Conservation (phyloP, 148 eudicot genomes). For the Silene latifolia region DNA sequence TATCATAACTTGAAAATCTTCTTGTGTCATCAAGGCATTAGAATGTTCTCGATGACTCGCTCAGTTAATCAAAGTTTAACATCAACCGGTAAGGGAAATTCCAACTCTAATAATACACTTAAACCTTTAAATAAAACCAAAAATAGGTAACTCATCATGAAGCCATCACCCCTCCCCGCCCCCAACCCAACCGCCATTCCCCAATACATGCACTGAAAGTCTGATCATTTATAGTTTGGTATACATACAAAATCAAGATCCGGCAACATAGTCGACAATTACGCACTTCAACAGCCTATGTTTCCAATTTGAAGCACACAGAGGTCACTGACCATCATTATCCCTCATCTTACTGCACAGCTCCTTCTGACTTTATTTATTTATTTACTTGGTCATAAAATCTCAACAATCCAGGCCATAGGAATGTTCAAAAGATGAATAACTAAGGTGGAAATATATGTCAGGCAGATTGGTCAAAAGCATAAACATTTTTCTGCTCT, state of each 20-base stretch:
- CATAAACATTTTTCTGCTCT: too few relatives aligned
- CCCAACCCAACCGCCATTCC: too few relatives aligned
- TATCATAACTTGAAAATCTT: background rate
- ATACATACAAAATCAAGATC: background rate
- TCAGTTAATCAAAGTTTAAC: background rate
- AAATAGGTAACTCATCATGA: background rate
- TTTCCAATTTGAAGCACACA: background rate
- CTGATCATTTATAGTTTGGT: background rate
- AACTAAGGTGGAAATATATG: too few relatives aligned
- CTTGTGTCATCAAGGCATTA: background rate
- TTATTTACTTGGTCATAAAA: too few relatives aligned
- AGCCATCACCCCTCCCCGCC: too few relatives aligned
- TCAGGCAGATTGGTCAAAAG: too few relatives aligned
- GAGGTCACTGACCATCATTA: background rate
- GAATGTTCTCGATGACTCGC: background rate
- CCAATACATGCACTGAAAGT: background rate
- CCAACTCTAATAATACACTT: background rate
- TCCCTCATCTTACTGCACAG: background rate
- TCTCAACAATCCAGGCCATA: too few relatives aligned
- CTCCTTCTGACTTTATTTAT: background rate
- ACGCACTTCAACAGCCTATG: background rate
- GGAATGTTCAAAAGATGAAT: too few relatives aligned
- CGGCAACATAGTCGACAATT: background rate
- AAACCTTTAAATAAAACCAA: background rate
- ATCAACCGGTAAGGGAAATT: background rate